phyloP scores from a whole-genome alignment of 371 early-diverging fungal species.

The Apophysomyces trapeziformis region DNA sequence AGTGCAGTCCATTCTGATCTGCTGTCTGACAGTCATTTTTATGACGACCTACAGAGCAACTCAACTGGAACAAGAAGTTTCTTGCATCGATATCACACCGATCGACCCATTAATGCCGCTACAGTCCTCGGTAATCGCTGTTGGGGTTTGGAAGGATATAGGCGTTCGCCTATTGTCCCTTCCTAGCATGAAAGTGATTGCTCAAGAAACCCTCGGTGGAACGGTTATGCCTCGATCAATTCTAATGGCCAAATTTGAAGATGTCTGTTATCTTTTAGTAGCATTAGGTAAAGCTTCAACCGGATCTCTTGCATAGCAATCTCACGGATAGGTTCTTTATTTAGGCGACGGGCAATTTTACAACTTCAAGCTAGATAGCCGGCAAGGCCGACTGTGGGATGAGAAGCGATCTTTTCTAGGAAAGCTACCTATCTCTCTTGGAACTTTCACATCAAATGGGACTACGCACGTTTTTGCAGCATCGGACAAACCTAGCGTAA shows the following conservation, averaged over 20 bases:
- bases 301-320: neutral
- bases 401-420: constrained; percentile 78
- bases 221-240: constrained; percentile 81
- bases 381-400: constrained; percentile 51
- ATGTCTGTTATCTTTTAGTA: constrained; percentile 73
- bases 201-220: constrained; percentile 57
- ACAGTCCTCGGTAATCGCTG: constrained; percentile 59
- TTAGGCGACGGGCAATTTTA: constrained; percentile 83
- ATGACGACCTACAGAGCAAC: constrained; percentile 25
- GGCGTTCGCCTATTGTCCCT: constrained; percentile 67
- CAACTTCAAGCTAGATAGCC: constrained; percentile 64
- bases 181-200: constrained; percentile 57
- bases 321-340: neutral
- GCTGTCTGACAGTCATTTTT: constrained; percentile 11
- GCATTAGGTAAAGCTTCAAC: constrained; percentile 64
- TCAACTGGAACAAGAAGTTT: constrained; percentile 66
- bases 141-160: constrained; percentile 80
- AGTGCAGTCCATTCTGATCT: constrained; percentile 5
- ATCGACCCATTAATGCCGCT: constrained; percentile 35
- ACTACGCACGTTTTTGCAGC: constrained; percentile 81
- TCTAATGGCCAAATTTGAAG: constrained; percentile 75
- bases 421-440: constrained; percentile 74
- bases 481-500: constrained; percentile 87
- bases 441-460: constrained; percentile 66
- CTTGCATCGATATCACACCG: constrained; percentile 75